Evolutionary conservation across 2,329 filamentous ascomycete species (phyloP).

Genomic region (Colletotrichum kahawae): DNA sequence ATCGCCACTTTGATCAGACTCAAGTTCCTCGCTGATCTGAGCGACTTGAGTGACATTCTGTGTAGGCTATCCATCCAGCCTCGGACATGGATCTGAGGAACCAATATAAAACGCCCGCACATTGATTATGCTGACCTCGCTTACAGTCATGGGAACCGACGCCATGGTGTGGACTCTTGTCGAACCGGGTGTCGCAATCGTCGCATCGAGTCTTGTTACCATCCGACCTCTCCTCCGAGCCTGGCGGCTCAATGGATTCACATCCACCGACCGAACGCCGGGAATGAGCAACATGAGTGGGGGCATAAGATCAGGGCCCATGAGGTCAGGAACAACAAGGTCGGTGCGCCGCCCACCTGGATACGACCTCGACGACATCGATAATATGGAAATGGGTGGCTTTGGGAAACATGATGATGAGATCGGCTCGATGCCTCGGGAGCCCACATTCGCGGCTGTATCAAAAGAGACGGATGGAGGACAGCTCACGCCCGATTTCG

Average conservation of each 20-base stretch:
- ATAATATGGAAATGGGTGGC: conserved; percentile 35
- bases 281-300: conserved; percentile 28
- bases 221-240: conserved; percentile 58
- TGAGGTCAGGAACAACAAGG: conserved; percentile 33
- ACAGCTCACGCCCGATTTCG: not conserved
- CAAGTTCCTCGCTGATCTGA: conserved; percentile 51
- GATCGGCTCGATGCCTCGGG: not conserved
- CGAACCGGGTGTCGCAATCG: conserved; percentile 60
- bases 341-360: conserved; percentile 33
- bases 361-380: conserved; percentile 41
- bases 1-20: conserved; percentile 59
- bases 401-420: not conserved
- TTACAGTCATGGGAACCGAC: conserved; percentile 51
- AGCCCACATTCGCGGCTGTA: not conserved
- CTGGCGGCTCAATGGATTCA: conserved; percentile 53
- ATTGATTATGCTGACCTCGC: not conserved
- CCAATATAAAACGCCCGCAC: not conserved
- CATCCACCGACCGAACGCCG: conserved; percentile 40
- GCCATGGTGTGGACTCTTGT: conserved; percentile 63
- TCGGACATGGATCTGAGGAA: not conserved
- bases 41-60: conserved; percentile 49
- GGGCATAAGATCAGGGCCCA: conserved; percentile 33
- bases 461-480: not conserved
- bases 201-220: conserved; percentile 58
- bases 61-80: conserved; percentile 41